phyloP scores from a whole-genome alignment of 495 filamentous ascomycete species.

The Achaetomiella virescens region DNA sequence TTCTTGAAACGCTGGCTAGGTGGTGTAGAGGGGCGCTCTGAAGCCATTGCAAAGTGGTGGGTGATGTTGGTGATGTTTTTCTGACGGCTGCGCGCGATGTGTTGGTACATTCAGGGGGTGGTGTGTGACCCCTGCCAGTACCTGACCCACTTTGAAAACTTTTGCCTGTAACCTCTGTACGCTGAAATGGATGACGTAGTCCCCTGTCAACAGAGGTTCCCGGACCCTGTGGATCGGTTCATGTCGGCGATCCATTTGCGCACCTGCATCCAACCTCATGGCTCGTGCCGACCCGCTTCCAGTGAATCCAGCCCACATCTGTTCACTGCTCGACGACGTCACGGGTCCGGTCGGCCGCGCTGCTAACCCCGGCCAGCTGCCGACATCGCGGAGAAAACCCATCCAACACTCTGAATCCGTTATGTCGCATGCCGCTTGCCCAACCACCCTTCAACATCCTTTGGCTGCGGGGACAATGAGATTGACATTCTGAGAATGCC shows the following conservation, averaged over 20 bases:
- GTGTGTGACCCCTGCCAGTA: too few species aligned
- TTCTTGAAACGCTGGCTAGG: too few species aligned
- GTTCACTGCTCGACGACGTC: conserved; percentile 10
- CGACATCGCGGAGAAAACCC: not conserved
- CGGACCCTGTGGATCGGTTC: not conserved
- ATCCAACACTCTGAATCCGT: not conserved
- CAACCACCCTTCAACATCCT: not conserved
- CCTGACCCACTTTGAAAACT: too few species aligned
- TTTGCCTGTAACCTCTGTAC: too few species aligned
- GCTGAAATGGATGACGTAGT: not conserved
- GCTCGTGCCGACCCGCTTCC: not conserved
- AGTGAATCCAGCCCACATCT: too few species aligned
- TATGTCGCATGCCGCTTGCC: conserved; percentile 12
- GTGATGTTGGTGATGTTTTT: too few species aligned
- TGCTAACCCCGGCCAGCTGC: not conserved
- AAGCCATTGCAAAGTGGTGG: too few species aligned
- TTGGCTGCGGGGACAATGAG: conserved; percentile 4
- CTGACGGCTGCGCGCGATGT: too few species aligned
- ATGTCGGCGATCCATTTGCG: conserved; percentile 1
- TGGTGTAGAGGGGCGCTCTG: too few species aligned
- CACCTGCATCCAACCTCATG: not conserved
- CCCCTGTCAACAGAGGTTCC: not conserved
- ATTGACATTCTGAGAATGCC: conserved; percentile 13
- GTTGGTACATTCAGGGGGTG: too few species aligned
- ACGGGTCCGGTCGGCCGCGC: not conserved